Conservation (phyloP, 164 flowering plant species). For the Vitis rupestris region DNA sequence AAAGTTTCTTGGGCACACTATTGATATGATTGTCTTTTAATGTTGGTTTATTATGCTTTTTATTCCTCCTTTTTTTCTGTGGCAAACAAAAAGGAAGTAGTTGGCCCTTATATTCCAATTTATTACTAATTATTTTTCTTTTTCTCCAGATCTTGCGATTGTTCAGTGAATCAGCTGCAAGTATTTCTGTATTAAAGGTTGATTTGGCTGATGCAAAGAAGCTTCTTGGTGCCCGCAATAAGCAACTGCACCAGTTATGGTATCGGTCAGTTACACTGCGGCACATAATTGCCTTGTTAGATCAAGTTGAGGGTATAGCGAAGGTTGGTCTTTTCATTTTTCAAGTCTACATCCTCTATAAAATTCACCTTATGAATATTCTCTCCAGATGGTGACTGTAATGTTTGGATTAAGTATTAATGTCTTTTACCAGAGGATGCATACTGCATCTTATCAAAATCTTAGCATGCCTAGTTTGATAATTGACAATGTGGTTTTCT, state of each 20-base stretch:
- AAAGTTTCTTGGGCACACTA: too few species aligned
- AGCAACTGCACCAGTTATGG: slow-evolving; percentile 96
- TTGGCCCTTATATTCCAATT: background rate
- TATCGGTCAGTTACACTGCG: slow-evolving; percentile 95
- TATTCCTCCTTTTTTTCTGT: background rate
- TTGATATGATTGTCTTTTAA: too few species aligned
- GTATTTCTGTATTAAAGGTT: slow-evolving; percentile 63
- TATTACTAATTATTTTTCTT: slow-evolving; percentile 4
- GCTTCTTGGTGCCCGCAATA: slow-evolving; percentile 81
- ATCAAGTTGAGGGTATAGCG: slow-evolving; percentile 93
- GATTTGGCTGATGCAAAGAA: slow-evolving; percentile 94
- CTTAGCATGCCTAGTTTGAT: background rate
- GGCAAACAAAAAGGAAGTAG: too few species aligned
- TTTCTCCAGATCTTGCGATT: slow-evolving; percentile 80
- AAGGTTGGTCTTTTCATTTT: slow-evolving; percentile 55
- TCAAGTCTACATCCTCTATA: background rate
- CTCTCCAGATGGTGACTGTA: background rate
- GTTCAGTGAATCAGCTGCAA: slow-evolving; percentile 92
- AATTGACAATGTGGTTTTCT: background rate
- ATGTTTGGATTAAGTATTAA: too few species aligned
- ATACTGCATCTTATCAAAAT: background rate
- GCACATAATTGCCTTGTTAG: slow-evolving; percentile 85
- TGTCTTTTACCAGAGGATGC: background rate
- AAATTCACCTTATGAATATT: too few species aligned
- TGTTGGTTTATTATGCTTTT: too few species aligned